Evolutionary conservation across 257 asterid genomes (phyloP), one percentile per base, ranked within the genome.

Genomic region (Gentiana straminea): DNA sequence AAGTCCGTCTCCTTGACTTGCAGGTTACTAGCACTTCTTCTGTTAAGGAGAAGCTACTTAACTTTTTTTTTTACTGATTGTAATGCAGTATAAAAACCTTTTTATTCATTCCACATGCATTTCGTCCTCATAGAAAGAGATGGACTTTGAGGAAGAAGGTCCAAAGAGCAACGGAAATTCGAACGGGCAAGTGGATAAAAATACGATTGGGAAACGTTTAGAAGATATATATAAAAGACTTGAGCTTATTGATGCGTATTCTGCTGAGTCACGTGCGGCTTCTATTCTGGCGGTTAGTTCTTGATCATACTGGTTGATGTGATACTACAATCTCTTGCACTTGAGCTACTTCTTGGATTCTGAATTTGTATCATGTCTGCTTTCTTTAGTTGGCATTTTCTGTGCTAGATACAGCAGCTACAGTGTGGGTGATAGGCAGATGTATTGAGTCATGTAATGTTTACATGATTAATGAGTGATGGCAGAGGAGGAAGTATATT

Each of bases 201-300:
- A 51, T 83, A 68, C 75, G 10, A 54, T 73, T 57, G 85, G 84
- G 9, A 79, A 66, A 60, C 85, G 93, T 71, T 84, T 91, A 57
- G 93, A 87, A 75, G 85, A 73, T 77, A 76, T 91, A 76, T 91
- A 91, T 66, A 91, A 85, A 75, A 84, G 98, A 73, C 94, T 91
- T 55, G 97, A 84, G 64, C 75, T 81, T 52, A 87, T 91, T 70
- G 98, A 91, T 77, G 98, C 98, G 59, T 78, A 91, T 74, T 64
- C 97, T 60, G 98, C 98, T n/a, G 98, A 87, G 77, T 75, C 97
- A 53, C 97, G 98, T 12, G 98, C 97, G n/a, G 90, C 93, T 6
- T 77, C 95, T 68, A 91, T 91, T 76, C 97, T 91, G 64, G 91
- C 98, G 75, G 98, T 91, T 71, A 75, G 98, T 79, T 70, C 69